Base-by-base conservation (phyloP, 352 stramenopile genomes). In the Globisporangium nunn region DNA sequence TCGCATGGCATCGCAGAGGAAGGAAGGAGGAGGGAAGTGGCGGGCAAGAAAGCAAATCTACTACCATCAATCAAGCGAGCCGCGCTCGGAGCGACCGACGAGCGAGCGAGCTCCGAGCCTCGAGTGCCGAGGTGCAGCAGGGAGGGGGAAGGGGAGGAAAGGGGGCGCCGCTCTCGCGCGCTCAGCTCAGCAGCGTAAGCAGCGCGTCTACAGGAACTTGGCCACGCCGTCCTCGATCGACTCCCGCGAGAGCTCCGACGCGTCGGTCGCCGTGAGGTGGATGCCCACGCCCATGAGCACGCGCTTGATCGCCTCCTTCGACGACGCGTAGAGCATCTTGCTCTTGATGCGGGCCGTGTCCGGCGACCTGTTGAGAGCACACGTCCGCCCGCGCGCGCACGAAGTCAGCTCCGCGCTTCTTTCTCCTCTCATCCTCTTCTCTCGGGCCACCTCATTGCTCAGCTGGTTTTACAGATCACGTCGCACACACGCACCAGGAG, bases 281-380 rank as follows among this genome's bases (percentile, higher is more conserved):
- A 98, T 98, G 52, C 89, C 91, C 63, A 98, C 90, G 37, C 95
- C 95, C 74, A 91, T 83, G n/a, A 98, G 74, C 50, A 94, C 89
- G 64, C 77, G 80, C 79, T 98, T 98, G 68, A 98, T 86, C 48
- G 88, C 78, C 71, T 98, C 93, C 78, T 98, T 98, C 30, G 88
- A 97, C 18, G 88, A 90, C 55, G 85, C 84, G 81, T 98, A 98
- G 40, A 98, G 62, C 95, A 98, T 98, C 80, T 98, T 98, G 54
- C 78, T 81, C 77, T 96, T 96, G 54, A 98, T 85, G 15, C 71
- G 76, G 3, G 90, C 86, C 53, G 84, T 97, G 71, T 98, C 95
- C 23, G 95, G 95, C 58, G 93, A 97, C 80, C 80, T 89, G 43
- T 8, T n/a, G n/a, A n/a, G n/a, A n/a, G n/a, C 41, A 50, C 46